Percentiles rank a stretch among this genome's conserved stretches.
phyloP scores from a whole-genome alignment of 2,329 filamentous ascomycete genomes.

The Beauveria sp. region DNA sequence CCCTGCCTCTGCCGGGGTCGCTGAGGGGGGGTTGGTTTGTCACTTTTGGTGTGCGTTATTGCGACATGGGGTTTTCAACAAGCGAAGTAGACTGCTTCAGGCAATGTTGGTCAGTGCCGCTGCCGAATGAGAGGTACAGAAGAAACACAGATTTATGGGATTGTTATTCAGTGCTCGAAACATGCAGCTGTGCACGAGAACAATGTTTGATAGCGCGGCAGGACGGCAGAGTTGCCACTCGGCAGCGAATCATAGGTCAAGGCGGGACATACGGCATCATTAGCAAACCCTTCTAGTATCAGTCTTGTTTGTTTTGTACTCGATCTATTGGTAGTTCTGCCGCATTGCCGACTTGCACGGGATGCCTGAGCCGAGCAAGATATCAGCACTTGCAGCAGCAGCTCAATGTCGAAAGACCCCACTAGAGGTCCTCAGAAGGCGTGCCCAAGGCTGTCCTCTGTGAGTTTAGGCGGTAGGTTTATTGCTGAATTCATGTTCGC shows the following conservation, averaged over 20 bases:
- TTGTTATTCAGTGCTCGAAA: too few relatives aligned
- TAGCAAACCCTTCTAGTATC: too few relatives aligned
- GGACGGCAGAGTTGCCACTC: neutral
- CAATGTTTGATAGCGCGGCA: neutral
- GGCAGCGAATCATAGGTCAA: too few relatives aligned
- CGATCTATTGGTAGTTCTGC: neutral
- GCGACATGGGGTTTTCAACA: too few relatives aligned
- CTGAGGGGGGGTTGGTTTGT: neutral
- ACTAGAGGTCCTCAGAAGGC: neutral
- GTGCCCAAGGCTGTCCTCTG: neutral
- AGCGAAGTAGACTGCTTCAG: too few relatives aligned
- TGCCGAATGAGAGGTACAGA: too few relatives aligned
- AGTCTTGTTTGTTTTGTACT: too few relatives aligned
- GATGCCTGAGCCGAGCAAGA: neutral
- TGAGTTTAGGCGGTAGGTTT: too few relatives aligned
- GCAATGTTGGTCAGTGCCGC: too few relatives aligned
- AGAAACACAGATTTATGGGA: too few relatives aligned
- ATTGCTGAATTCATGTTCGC: too few relatives aligned
- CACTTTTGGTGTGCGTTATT: neutral
- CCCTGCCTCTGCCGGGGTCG: neutral
- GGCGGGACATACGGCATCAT: too few relatives aligned
- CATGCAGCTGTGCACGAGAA: neutral
- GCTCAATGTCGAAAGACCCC: neutral
- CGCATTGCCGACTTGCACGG: slow-evolving; percentile 5
- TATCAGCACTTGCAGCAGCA: neutral